Evolutionary conservation across 2,329 filamentous ascomycete species (phyloP).

Genomic region (Emericellopsis cladophorae): DNA sequence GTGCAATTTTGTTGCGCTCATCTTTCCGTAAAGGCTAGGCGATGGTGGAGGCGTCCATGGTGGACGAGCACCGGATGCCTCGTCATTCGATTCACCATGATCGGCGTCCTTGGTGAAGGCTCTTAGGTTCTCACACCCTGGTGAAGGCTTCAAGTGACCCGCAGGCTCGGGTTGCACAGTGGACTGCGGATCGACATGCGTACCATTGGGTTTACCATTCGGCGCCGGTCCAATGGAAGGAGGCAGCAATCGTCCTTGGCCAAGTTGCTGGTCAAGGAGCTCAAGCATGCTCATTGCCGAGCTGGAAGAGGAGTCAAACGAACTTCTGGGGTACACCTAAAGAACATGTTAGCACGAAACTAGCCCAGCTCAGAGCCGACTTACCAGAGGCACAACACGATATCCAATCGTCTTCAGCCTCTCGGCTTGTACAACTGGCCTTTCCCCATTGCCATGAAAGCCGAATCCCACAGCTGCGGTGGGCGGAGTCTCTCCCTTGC

Average conservation of each 20-base stretch:
- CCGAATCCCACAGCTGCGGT: constrained; percentile 38
- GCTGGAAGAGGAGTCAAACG: background rate
- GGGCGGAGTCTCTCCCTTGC: constrained; percentile 34
- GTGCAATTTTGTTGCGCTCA: background rate
- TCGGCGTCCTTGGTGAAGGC: constrained; percentile 1
- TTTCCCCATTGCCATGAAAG: constrained; percentile 28
- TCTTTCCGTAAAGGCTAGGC: background rate
- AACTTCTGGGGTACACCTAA: too few species aligned
- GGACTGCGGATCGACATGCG: too few species aligned
- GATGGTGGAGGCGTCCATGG: constrained; percentile 10
- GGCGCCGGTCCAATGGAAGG: too few species aligned
- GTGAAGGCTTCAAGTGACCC: constrained; percentile 9
- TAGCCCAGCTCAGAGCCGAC: constrained; percentile 1
- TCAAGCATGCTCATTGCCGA: background rate
- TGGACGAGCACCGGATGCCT: background rate
- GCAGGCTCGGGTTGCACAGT: too few species aligned
- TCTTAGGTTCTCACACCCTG: constrained; percentile 10
- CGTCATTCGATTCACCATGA: background rate
- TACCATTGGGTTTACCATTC: too few species aligned
- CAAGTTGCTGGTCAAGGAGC: background rate
- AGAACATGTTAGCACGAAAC: background rate
- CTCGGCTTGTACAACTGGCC: constrained; percentile 28
- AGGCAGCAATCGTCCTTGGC: background rate
- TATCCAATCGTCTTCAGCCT: constrained; percentile 26
- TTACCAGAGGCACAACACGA: constrained; percentile 22